Conservation (phyloP, 441 rosid species). For the Corymbia calophylla region DNA sequence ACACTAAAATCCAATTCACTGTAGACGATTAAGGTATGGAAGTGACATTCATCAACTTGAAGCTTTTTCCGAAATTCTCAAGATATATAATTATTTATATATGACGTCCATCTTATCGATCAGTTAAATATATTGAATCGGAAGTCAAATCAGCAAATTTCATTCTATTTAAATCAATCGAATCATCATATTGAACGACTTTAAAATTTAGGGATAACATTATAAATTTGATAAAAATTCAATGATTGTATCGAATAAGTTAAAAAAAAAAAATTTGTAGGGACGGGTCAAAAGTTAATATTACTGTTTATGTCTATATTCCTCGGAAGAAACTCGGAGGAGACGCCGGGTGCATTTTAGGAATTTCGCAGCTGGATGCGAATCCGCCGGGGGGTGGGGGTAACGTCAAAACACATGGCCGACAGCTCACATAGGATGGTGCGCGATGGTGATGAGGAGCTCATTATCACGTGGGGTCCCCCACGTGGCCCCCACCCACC, state of each 20-base stretch:
- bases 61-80: rapidly evolving
- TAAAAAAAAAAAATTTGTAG: too few species aligned
- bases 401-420: not conserved
- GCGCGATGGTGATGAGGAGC: not conserved
- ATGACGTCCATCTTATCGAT: rapidly evolving
- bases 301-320: not conserved
- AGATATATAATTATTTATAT: not conserved
- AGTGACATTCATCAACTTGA: not conserved
- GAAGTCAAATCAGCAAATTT: rapidly evolving
- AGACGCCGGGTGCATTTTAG: not conserved
- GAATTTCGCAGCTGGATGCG: not conserved
- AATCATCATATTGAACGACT: too few species aligned
- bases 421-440: not conserved
- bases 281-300: not conserved
- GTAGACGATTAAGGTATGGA: not conserved
- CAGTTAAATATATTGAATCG: rapidly evolving
- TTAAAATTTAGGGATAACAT: too few species aligned
- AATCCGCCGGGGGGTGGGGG: not conserved
- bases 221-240: too few species aligned
- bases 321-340: not conserved
- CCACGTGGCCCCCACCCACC: not conserved
- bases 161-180: not conserved
- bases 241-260: too few species aligned
- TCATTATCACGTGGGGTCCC: not conserved
- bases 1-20: not conserved